A percentile compares a stretch with the other conserved stretches of the same genome.
These are phyloP conservation scores for Mortierella sp. DNA, from an alignment of 371 early-diverging fungal genomes.

Conservation along the genomic window DNA sequence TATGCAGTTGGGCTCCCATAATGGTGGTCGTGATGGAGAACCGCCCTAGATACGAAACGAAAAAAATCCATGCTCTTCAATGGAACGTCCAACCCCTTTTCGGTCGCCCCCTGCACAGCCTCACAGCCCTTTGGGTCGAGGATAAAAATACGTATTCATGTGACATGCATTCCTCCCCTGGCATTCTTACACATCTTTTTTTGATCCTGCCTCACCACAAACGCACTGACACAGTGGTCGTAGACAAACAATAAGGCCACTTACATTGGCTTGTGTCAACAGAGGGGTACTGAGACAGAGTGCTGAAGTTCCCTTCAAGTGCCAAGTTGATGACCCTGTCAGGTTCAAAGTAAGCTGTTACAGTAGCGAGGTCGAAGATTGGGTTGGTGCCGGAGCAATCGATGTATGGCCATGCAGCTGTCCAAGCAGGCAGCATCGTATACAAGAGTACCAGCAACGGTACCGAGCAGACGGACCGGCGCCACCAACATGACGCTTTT, in stretches of 20 bases:
- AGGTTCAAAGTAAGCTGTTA: conserved; percentile 26
- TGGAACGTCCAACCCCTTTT: too few species aligned
- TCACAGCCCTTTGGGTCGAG: not conserved
- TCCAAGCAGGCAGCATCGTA: conserved; percentile 8
- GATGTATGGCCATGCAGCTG: conserved; percentile 47
- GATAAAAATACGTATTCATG: not conserved
- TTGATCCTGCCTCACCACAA: too few species aligned
- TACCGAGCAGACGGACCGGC: conserved; percentile 5
- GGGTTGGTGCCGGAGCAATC: conserved; percentile 38
- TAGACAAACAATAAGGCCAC: not conserved
- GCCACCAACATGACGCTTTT: conserved; percentile 24
- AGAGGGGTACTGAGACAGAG: conserved; percentile 16
- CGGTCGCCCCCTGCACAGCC: too few species aligned
- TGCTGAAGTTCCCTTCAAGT: conserved; percentile 33
- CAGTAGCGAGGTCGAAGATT: conserved; percentile 18
- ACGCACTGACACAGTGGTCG: too few species aligned
- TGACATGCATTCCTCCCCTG: not conserved
- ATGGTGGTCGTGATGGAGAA: conserved; percentile 12
- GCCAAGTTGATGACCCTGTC: conserved; percentile 13
- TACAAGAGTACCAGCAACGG: conserved; percentile 8
- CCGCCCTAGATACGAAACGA: conserved; percentile 18
- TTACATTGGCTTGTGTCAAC: conserved; percentile 40
- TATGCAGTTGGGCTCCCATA: conserved; percentile 19
- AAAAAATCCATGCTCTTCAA: not conserved
- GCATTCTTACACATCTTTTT: too few species aligned